Percentiles rank a stretch among this genome's conserved stretches.
These are phyloP conservation scores for Laetiporus sulphureus DNA, from an alignment of 1,284 basidiomycete genomes.

Conservation along the genomic window DNA sequence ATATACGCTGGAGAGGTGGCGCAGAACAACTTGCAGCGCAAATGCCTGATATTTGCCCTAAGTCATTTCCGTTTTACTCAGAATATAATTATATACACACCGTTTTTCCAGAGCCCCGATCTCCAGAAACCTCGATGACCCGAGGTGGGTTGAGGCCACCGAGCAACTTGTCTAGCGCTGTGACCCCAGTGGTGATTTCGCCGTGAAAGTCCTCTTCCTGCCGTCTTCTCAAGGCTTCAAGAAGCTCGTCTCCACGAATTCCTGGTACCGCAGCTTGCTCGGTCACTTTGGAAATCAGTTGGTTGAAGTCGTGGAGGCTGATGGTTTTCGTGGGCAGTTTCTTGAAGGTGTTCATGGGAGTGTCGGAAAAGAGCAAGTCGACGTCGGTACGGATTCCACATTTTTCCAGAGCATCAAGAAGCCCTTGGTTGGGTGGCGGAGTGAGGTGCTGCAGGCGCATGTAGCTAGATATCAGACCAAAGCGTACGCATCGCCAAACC, in stretches of 20 bases:
- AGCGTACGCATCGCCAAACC: no score
- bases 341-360: slow-evolving; percentile 40
- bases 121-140: slow-evolving; percentile 62
- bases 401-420: slow-evolving; percentile 29
- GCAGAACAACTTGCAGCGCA: slow-evolving; percentile 49
- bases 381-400: slow-evolving; percentile 48
- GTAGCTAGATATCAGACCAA: not conserved
- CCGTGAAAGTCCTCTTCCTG: slow-evolving; percentile 19
- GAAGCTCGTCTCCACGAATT: slow-evolving; percentile 32
- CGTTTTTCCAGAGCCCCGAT: slow-evolving; percentile 55
- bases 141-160: slow-evolving; percentile 37
- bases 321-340: slow-evolving; percentile 41
- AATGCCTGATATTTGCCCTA: slow-evolving; percentile 37
- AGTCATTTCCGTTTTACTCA: not conserved
- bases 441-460: slow-evolving; percentile 21
- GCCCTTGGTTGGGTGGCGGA: slow-evolving; percentile 19
- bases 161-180: slow-evolving; percentile 43
- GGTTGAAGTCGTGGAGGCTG: slow-evolving; percentile 40
- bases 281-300: slow-evolving; percentile 32
- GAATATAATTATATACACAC: slow-evolving; percentile 30
- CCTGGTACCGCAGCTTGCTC: slow-evolving; percentile 36
- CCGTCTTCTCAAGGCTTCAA: slow-evolving; percentile 19
- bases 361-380: slow-evolving; percentile 48
- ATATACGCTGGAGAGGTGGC: slow-evolving; percentile 35
- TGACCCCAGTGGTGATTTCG: slow-evolving; percentile 34